Base-by-base conservation (phyloP, 495 filamentous ascomycete genomes). In the Lasiosphaeria ovina region DNA sequence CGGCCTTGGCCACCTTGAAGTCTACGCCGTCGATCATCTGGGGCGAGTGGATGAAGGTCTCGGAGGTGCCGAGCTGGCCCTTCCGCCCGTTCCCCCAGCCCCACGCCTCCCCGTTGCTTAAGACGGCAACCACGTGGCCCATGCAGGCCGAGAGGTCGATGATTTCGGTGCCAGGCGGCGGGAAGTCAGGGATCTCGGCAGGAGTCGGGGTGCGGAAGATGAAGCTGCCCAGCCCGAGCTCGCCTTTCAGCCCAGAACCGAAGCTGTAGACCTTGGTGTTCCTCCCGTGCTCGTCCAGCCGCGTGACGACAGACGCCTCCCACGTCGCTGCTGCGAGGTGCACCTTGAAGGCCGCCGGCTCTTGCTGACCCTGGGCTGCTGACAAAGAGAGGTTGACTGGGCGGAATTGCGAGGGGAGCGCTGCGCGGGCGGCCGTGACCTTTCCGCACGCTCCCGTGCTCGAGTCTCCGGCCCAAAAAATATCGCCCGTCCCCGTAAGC, bases 41-140 rank as follows among this genome's bases (percentile, higher is more conserved):
- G 10, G 93, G 93, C 31, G 61, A 61, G 72, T 75, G 81, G 6
- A 87, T 72, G 35, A 85, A 75, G 0, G 62, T 77, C 10, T 64
- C 69, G 10, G 78, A 64, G 16, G 38, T 49, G 4, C 90, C 92
- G 0, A 98, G 71, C 69, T 98, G 93, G 0, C 92, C 92, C 74
- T 96, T 92, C 34, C 92, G 80, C 6, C 86, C 85, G 61, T 78
- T 87, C 2, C 94, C 94, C 94, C 94, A 97, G 3, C 93, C 94
- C 71, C 87, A 97, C 1, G 88, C 87, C 1, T 87, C 78, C 3
- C 92, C 93, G 69, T 87, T 87, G 34, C 80, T 81, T 1, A 96
- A 73, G 4, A 97, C 82, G 4, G 79, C 85, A 16, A 92, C 84
- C 0, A 85, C 82, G 69, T 98, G 94, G 14, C 81, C 80, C 77